Evolutionary conservation across 2,329 filamentous ascomycete species (phyloP).

Genomic region (Cladosporium sp.): DNA sequence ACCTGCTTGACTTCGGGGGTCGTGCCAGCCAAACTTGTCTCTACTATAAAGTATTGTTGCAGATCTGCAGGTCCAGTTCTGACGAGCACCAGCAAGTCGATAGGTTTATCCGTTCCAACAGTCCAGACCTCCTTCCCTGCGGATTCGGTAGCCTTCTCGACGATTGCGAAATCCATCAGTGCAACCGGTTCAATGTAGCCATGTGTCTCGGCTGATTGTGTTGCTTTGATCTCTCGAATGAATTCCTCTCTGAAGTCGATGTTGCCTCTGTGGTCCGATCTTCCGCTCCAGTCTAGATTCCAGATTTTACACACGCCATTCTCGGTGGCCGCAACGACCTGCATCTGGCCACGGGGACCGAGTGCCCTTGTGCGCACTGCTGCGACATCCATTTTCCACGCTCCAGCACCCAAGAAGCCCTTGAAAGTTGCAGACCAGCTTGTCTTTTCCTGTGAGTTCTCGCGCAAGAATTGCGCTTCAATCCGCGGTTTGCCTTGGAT

Average conservation of each 20-base stretch:
- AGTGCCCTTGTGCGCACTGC: slow-evolving; percentile 76
- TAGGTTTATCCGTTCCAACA: slow-evolving; percentile 28
- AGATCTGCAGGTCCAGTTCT: slow-evolving; percentile 34
- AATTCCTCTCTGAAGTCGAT: slow-evolving; percentile 69
- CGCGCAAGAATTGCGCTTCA: slow-evolving; percentile 73
- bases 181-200: slow-evolving; percentile 31
- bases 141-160: slow-evolving; percentile 43
- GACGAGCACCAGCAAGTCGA: slow-evolving; percentile 36
- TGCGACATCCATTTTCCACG: slow-evolving; percentile 74
- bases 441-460: slow-evolving; percentile 56
- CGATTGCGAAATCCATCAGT: slow-evolving; percentile 76
- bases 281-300: slow-evolving; percentile 86
- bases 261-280: slow-evolving; percentile 73
- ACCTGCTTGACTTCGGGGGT: slow-evolving; percentile 56
- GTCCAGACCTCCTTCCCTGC: slow-evolving; percentile 29
- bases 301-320: slow-evolving; percentile 80
- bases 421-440: slow-evolving; percentile 82
- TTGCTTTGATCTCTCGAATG: slow-evolving; percentile 60
- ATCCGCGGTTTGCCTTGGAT: slow-evolving; percentile 82
- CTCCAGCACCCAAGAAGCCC: slow-evolving; percentile 69
- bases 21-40: slow-evolving; percentile 63
- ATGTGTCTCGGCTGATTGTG: slow-evolving; percentile 51
- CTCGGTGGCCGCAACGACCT: slow-evolving; percentile 76
- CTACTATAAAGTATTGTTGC: slow-evolving; percentile 73
- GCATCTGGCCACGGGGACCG: slow-evolving; percentile 76